Evolutionary conservation across 768 basidiomycete genomes (phyloP).

Genomic region (Collybia sordida): DNA sequence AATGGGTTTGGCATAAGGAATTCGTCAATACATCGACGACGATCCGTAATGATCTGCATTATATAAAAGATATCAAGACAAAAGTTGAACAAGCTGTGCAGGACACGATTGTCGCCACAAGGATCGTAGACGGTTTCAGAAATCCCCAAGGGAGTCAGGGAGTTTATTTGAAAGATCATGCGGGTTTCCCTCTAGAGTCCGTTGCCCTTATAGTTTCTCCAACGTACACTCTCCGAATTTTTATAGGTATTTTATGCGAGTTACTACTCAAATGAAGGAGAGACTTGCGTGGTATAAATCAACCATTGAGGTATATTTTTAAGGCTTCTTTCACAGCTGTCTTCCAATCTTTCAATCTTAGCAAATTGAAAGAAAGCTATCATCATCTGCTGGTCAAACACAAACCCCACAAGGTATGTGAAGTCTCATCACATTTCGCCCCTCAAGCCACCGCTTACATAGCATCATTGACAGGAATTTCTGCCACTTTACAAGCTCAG

Average conservation of each 20-base stretch:
- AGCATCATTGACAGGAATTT: conserved; percentile 47
- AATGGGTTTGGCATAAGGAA: conserved; percentile 45
- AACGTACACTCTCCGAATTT: too few species aligned
- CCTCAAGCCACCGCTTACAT: background rate
- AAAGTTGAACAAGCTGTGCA: conserved; percentile 79
- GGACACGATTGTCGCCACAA: conserved; percentile 76
- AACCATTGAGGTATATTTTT: conserved; percentile 65
- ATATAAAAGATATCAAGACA: conserved; percentile 67
- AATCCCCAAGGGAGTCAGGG: conserved; percentile 68
- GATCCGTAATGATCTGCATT: conserved; percentile 64
- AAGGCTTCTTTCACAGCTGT: background rate
- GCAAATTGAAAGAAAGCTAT: conserved; percentile 85
- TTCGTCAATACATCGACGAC: conserved; percentile 59
- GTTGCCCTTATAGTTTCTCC: conserved; percentile 19
- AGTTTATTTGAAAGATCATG: conserved; percentile 72
- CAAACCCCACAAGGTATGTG: conserved; percentile 76
- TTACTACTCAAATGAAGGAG: conserved; percentile 71
- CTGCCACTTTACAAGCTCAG: conserved; percentile 78
- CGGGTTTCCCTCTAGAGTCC: conserved; percentile 81
- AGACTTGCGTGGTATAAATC: conserved; percentile 76
- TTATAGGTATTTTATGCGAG: conserved; percentile 67
- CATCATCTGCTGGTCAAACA: conserved; percentile 60
- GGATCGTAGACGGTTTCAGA: conserved; percentile 76
- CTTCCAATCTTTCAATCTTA: conserved; percentile 21
- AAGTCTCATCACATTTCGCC: background rate